Evolutionary conservation across 352 stramenopile genomes (phyloP), one percentile per base, ranked within the genome.

Genomic region (Thalassiosira exigua): DNA sequence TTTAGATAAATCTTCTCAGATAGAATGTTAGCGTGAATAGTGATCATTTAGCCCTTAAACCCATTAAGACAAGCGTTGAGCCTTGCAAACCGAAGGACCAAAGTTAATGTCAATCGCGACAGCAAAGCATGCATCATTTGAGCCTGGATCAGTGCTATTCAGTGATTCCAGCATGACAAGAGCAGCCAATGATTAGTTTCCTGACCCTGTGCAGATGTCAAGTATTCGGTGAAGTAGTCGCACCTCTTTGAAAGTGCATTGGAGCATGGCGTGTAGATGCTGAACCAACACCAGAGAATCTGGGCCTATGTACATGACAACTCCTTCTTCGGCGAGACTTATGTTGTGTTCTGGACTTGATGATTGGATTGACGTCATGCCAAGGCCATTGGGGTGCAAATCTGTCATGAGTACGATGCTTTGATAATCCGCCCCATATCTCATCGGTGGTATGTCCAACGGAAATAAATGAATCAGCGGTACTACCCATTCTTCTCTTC

Each of bases 281-380:
- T 93, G 85, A 0, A 89, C 71, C 41, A 93, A 56, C 11, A 81
- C 83, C 54, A 93, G 56, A 0, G 81, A 90, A 71, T 93, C 87
- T 26, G 87, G 84, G 42, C 87, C 85, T 75, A 93, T 91, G 66
- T 93, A 93, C 85, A 91, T 91, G 30, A 93, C 87, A 14, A 82
- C 65, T 29, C 77, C 70, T 67, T 82, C 71, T 27, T 75, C 67
- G 3, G 51, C 11, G 24, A 39, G 4, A 32, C 19, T 12, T 17
- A 22, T 46, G 19, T 26, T n/a, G 14, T 44, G 7, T 14, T 44
- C 36, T 14, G 21, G 22, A 26, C 14, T 4, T 12, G 22, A 26
- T 29, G 22, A 12, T 14, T 11, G 50, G 30, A 90, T 62, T 3
- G 69, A 81, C 19, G 85, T 89, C n/a, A 68, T 61, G 21, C 69